A percentile compares a stretch with the other conserved stretches of the same genome.
Evolutionary conservation across 306 rosid genomes (phyloP).

Genomic region (Corylus heterophylla): DNA sequence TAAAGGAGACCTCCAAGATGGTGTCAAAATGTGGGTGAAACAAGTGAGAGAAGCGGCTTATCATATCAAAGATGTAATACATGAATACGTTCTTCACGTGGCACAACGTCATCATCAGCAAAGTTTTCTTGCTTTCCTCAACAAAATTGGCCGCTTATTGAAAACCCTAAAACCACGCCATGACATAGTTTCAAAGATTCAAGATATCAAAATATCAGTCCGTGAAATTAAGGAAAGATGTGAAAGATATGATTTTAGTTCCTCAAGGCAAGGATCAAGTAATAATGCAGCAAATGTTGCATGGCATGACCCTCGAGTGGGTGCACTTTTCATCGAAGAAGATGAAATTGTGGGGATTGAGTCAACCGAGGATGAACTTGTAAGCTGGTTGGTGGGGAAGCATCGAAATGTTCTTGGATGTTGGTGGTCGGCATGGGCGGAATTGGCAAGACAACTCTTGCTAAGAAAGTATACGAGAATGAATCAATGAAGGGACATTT

Average conservation of each 20-base stretch:
- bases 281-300: background rate
- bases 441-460: background rate
- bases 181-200: background rate
- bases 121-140: background rate
- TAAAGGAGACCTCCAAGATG: background rate
- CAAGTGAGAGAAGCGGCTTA: background rate
- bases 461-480: background rate
- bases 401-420: background rate
- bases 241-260: background rate
- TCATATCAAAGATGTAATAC: slow-evolving; percentile 7
- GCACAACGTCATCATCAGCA: background rate
- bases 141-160: background rate
- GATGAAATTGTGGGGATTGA: slow-evolving; percentile 1
- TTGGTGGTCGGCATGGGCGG: background rate
- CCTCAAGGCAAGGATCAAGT: background rate
- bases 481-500: background rate
- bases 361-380: background rate
- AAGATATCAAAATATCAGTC: background rate
- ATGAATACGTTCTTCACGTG: background rate
- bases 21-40: slow-evolving; percentile 5
- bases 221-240: slow-evolving; percentile 2
- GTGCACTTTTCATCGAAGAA: background rate
- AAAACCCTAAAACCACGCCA: background rate
- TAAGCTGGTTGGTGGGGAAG: background rate
- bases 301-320: slow-evolving; percentile 3